Evolutionary conservation across 176 grass and related monocot species (phyloP).

Genomic region (Saccharum officinarum): DNA sequence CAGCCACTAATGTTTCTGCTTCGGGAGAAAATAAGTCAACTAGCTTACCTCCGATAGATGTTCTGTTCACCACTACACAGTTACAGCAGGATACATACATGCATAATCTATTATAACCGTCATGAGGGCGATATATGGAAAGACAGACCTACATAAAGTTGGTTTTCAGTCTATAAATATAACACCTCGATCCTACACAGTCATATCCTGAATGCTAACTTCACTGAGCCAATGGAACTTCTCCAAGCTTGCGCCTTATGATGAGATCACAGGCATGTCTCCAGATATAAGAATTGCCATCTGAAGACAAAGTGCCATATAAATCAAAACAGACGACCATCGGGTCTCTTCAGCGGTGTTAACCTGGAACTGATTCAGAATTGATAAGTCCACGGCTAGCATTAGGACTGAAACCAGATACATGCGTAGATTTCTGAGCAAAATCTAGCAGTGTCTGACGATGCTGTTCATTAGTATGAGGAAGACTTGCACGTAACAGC

Average conservation of each 20-base stretch:
- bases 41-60: constrained; percentile 17
- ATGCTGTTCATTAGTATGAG: constrained; percentile 83
- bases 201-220: constrained; percentile 32
- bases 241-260: constrained; percentile 27
- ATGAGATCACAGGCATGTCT: constrained; percentile 8
- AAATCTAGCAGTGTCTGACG: constrained; percentile 75
- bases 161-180: constrained; percentile 22
- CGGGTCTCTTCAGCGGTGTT: not conserved
- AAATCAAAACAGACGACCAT: constrained; percentile 4
- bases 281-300: constrained; percentile 21
- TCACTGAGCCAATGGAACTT: constrained; percentile 41
- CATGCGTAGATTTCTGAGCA: constrained; percentile 62
- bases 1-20: constrained; percentile 23
- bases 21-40: constrained; percentile 17
- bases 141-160: constrained; percentile 3
- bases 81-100: constrained; percentile 48
- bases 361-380: constrained; percentile 63
- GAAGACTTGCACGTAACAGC: constrained; percentile 81
- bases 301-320: constrained; percentile 23
- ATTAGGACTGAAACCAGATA: constrained; percentile 46
- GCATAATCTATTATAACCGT: constrained; percentile 36
- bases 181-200: constrained; percentile 37
- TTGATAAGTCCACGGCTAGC: constrained; percentile 27
- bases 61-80: constrained; percentile 25
- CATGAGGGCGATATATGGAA: constrained; percentile 11